A percentile compares a stretch with the other conserved stretches of the same genome.
These are phyloP conservation scores for Tephrocybe sp. DNA, from an alignment of 768 basidiomycete genomes.

Conservation along the genomic window DNA sequence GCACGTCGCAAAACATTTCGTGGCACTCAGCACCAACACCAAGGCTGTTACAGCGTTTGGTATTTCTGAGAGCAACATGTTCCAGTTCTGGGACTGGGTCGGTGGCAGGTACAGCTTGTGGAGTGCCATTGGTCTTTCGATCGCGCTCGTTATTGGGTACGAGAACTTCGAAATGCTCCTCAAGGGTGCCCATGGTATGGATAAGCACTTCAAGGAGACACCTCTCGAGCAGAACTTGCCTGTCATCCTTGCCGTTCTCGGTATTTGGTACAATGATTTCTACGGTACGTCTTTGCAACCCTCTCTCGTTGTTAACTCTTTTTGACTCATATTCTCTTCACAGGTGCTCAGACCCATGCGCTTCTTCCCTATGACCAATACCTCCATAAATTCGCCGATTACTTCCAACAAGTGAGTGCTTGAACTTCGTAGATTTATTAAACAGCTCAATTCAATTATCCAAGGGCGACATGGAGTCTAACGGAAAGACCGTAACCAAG, in stretches of 20 bases:
- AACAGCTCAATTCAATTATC: not conserved
- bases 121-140: constrained; percentile 96
- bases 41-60: constrained; percentile 92
- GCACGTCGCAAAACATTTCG: constrained; percentile 98
- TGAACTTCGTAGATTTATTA: not conserved
- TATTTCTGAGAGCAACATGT: constrained; percentile 92
- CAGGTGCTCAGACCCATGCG: constrained; percentile 90
- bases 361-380: constrained; percentile 99
- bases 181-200: constrained; percentile 95
- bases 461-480: constrained; percentile 98
- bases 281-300: constrained; percentile 53
- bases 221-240: constrained; percentile 90
- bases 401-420: constrained; percentile 84
- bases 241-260: constrained; percentile 83
- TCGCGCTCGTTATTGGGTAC: constrained; percentile 89
- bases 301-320: not conserved
- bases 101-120: constrained; percentile 98
- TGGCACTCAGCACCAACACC: constrained; percentile 96
- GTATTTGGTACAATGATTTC: constrained; percentile 99
- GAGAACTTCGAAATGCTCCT: constrained; percentile 91
- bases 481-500: constrained; percentile 97
- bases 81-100: constrained; percentile 99
- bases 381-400: constrained; percentile 98
- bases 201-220: constrained; percentile 91
- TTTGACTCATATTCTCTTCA: constrained; percentile 3